phyloP scores from a whole-genome alignment of 257 asterid genomes.

The Pogostemon cablin region DNA sequence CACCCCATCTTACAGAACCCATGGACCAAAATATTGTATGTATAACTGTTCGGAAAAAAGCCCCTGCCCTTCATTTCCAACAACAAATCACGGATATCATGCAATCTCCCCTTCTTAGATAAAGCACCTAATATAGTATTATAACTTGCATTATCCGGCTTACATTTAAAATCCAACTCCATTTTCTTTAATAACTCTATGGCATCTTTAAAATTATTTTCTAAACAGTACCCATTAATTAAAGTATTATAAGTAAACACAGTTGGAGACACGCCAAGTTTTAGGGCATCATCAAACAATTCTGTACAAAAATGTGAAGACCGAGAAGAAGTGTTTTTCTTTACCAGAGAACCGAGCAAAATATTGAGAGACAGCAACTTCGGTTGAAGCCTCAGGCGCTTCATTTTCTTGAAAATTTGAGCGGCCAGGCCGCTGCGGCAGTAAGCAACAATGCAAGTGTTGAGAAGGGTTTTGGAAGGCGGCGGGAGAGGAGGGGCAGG shows the following conservation, averaged over 20 bases:
- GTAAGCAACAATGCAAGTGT: conserved; percentile 65
- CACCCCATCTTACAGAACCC: conserved; percentile 81
- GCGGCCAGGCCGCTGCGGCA: conserved; percentile 64
- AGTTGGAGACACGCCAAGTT: conserved; percentile 60
- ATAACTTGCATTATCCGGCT: conserved; percentile 69
- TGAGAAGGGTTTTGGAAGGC: conserved; percentile 56
- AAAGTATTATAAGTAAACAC: conserved; percentile 67
- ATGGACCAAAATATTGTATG: conserved; percentile 70
- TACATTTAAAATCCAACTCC: conserved; percentile 52
- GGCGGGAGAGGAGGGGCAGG: conserved; percentile 55
- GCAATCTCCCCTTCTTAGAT: conserved; percentile 75
- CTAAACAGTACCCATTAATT: conserved; percentile 72
- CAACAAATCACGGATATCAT: conserved; percentile 66
- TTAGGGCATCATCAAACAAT: conserved; percentile 65
- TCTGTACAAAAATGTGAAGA: conserved; percentile 49
- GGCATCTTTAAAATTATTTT: conserved; percentile 59
- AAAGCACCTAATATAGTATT: conserved; percentile 65
- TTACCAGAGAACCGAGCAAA: conserved; percentile 63
- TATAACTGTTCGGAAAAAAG: conserved; percentile 55
- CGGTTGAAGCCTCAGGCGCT: conserved; percentile 54
- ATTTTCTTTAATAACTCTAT: conserved; percentile 53
- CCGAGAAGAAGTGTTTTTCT: conserved; percentile 51
- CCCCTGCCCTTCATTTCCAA: conserved; percentile 72
- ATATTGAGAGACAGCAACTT: conserved; percentile 55
- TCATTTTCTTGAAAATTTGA: conserved; percentile 78